phyloP scores from a whole-genome alignment of 2,329 filamentous ascomycete genomes.

The Aspergillus sp. region DNA sequence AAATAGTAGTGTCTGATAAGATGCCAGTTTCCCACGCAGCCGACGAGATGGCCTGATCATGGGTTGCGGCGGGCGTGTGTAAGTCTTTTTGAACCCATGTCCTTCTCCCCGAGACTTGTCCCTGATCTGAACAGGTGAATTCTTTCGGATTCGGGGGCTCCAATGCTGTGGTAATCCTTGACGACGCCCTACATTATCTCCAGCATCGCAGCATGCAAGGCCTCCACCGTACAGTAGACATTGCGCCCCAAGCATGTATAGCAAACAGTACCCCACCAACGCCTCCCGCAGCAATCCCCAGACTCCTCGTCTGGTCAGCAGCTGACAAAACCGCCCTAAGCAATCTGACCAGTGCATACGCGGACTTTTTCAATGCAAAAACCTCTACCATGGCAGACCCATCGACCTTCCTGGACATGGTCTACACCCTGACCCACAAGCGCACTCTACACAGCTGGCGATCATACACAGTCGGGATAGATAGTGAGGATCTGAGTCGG shows the following conservation, averaged over 20 bases:
- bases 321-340: neutral
- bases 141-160: slow-evolving; percentile 45
- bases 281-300: neutral
- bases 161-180: slow-evolving; percentile 40
- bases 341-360: neutral
- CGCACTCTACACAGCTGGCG: neutral
- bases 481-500: neutral
- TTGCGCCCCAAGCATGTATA: neutral
- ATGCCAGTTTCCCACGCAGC: slow-evolving; percentile 12
- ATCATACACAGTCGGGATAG: slow-evolving; percentile 12
- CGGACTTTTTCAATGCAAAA: neutral
- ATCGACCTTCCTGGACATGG: neutral
- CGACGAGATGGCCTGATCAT: slow-evolving; percentile 32
- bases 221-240: neutral
- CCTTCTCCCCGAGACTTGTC: slow-evolving; percentile 20
- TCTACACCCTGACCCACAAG: neutral
- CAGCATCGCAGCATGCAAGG: neutral
- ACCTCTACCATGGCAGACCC: too few relatives aligned
- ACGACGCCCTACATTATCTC: slow-evolving; percentile 29
- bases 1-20: neutral
- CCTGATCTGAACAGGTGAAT: slow-evolving; percentile 22
- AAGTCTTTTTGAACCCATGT: slow-evolving; percentile 4
- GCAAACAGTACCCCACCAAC: neutral
- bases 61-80: slow-evolving; percentile 24
- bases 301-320: slow-evolving; percentile 14